Evolutionary conservation across 2,329 filamentous ascomycete genomes (phyloP), one percentile per base, ranked within the genome.

Genomic region (Ophiostoma novo-ulmi): DNA sequence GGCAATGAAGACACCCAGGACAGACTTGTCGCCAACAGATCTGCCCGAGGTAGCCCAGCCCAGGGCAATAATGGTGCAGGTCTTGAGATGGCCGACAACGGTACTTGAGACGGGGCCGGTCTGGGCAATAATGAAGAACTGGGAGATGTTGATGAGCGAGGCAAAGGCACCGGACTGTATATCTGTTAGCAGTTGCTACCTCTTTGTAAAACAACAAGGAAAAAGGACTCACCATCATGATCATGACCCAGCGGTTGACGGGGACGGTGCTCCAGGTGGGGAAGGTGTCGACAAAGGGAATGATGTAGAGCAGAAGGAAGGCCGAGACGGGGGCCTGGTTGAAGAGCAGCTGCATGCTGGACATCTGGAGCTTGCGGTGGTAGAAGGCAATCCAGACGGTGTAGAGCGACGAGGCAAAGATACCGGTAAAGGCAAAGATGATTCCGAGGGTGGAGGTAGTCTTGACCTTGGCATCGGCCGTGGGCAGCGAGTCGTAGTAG

Each of bases 381-480:
- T 88, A 90, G 75, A 84, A 85, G 69, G 85, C 83, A 76, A 91
- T 89, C 87, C 87, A 90, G 72, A 91, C 85, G 0, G 88, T 91
- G 78, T 91, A 91, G 20, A 91, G 78, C 1, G 87, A 88, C 41
- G 87, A 89, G 20, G 88, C 87, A 69, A 89, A 82, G 13, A 91
- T 88, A 68, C 88, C 88, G 1, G 79, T 75, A 70, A 91, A 85
- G 35, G 89, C 88, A 76, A 90, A 90, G 48, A 88, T 75, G 5
- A 90, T 84, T n/a, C 89, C 88, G 48, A 89, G 76, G 0, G 80
- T 79, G 20, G 83, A 84, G 0, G 88, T 89, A 0, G 84, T 85
- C 78, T 85, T 85, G 75, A 85, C 79, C 61, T 79, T 83, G 48
- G 79, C 78, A 74, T 85, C 80, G 20, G 78, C 75, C 1, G 80